phyloP scores from a whole-genome alignment of 139 green algal species.

The Diplosphaera chodatii region DNA sequence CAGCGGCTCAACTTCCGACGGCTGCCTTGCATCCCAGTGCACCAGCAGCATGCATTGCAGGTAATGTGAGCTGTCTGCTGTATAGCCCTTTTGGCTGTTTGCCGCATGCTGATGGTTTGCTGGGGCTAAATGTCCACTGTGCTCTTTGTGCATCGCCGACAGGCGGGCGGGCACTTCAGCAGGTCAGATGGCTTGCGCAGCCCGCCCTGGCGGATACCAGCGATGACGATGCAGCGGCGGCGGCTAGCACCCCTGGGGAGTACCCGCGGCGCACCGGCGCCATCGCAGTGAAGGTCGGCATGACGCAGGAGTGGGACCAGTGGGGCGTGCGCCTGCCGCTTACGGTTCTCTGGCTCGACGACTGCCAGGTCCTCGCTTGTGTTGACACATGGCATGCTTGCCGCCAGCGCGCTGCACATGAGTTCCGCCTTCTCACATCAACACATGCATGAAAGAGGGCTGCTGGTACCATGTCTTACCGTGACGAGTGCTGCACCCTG shows the following conservation, averaged over 20 bases:
- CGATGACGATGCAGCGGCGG: neutral
- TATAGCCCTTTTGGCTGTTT: too few relatives aligned
- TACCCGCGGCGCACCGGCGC: constrained; percentile 56
- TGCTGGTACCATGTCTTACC: too few relatives aligned
- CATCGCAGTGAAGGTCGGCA: constrained; percentile 91
- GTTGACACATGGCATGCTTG: too few relatives aligned
- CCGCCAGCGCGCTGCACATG: too few relatives aligned
- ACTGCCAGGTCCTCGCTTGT: constrained; percentile 90
- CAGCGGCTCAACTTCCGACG: neutral
- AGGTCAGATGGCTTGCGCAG: neutral
- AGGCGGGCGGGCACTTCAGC: neutral
- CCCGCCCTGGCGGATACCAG: neutral
- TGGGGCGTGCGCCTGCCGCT: constrained; percentile 78
- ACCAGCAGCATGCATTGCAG: neutral
- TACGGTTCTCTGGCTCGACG: constrained; percentile 95
- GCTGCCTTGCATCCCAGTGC: too few relatives aligned
- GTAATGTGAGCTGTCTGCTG: too few relatives aligned
- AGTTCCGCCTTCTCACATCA: too few relatives aligned
- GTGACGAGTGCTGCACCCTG: too few relatives aligned
- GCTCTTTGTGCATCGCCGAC: neutral
- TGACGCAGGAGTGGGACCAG: constrained; percentile 95
- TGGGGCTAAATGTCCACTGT: too few relatives aligned
- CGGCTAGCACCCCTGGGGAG: neutral
- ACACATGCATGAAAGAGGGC: too few relatives aligned
- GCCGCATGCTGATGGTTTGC: too few relatives aligned